Evolutionary conservation across 2,329 filamentous ascomycete species (phyloP), one percentile per base, ranked within the genome.

Genomic region (Epichloe elymi): DNA sequence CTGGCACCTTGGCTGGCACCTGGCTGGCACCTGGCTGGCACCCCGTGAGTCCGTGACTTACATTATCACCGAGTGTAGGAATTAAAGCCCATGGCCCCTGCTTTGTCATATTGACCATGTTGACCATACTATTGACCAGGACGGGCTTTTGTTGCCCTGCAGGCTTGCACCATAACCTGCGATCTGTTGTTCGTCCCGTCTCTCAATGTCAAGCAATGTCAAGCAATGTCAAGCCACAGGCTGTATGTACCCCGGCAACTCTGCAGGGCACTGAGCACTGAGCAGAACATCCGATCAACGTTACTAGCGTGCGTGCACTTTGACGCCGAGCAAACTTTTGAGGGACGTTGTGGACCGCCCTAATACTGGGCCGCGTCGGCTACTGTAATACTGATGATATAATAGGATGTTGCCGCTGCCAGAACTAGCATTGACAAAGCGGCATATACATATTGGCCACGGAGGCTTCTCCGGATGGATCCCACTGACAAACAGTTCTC

Each of bases 31-130:
- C 37, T 12, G 15, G 26, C 26, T 30, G 26, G 37, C 37, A 39
- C 41, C 15, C 17, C 47, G 47, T 43, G 39, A 49, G 30, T 37
- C 19, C 39, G 39, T 43, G 47, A 49, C 39, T n/a, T 38, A 19
- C 47, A 36, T 43, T 15, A 40, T 49, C 47, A 49, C 47, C 47
- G 40, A 49, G 48, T 30, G 48, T 45, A 39, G 48, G 33, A 45
- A 37, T 45, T 35, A 41, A 41, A 44, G 35, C 48, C 36, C 20
- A 36, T n/a, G 17, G 11, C 20, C 41, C 48, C 41, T 45, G 37
- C 40, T 19, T 38, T 8, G 5, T 15, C 20, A 30, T 30, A 8
- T 26, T 26, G 26, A 26, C 26, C 19, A 10, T n/a, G 3, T 26
- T 26, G 23, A 26, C 23, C 17, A 10, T n/a, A n/a, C n/a, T n/a